Percentiles rank a stretch among this genome's conserved stretches.
Conservation (phyloP, 2,329 filamentous ascomycete species). For the Aspergillus candidus region DNA sequence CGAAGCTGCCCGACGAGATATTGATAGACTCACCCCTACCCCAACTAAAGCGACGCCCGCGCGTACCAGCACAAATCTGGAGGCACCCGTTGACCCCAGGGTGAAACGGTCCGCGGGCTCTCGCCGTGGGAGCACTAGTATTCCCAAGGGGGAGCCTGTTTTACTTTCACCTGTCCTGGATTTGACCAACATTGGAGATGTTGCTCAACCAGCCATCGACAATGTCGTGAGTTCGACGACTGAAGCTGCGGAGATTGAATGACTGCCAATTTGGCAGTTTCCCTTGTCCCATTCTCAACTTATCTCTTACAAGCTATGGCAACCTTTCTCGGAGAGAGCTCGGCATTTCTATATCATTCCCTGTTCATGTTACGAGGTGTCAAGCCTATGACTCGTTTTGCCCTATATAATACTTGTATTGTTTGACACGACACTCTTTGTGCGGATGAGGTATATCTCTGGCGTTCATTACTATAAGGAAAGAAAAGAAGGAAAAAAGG, state of each 20-base stretch:
- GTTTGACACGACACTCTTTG: too few relatives aligned
- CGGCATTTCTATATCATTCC: not conserved
- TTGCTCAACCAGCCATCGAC: constrained; percentile 13
- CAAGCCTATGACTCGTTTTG: not conserved
- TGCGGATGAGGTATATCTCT: too few relatives aligned
- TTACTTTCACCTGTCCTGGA: constrained; percentile 17
- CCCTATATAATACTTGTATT: too few relatives aligned
- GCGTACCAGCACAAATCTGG: constrained; percentile 16
- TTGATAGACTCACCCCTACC: constrained; percentile 11
- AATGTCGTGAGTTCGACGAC: constrained; percentile 6
- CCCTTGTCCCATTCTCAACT: not conserved
- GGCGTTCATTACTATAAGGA: too few relatives aligned
- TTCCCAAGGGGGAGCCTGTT: constrained; percentile 13
- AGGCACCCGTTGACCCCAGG: constrained; percentile 19
- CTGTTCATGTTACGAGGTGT: not conserved
- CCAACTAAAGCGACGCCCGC: constrained; percentile 14
- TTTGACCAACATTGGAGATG: constrained; percentile 11
- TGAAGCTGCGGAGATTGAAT: constrained; percentile 15
- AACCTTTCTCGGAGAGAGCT: too few relatives aligned
- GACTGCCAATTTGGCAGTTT: constrained; percentile 1
- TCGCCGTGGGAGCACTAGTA: constrained; percentile 7
- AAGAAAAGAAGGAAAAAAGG: too few relatives aligned
- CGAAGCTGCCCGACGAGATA: constrained; percentile 15
- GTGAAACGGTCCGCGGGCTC: constrained; percentile 18
- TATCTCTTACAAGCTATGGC: too few relatives aligned